phyloP scores from a whole-genome alignment of 83 land plant genomes.

The Diphasiastrum complanatum region DNA sequence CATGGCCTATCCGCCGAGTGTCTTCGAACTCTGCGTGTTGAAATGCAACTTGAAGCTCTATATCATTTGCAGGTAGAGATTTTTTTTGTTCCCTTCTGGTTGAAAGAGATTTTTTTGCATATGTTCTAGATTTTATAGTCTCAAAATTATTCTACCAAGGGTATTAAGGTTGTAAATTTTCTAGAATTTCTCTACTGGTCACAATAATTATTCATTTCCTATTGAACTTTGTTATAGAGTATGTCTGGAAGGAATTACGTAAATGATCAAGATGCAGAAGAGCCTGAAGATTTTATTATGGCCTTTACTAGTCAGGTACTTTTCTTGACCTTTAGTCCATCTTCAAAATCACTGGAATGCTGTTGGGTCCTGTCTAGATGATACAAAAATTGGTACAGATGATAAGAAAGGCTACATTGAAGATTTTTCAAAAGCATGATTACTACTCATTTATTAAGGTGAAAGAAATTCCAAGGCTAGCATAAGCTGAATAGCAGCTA shows the following conservation, averaged over 20 bases:
- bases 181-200: background rate
- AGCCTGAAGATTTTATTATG: constrained; percentile 95
- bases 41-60: constrained; percentile 91
- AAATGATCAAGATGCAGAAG: constrained; percentile 97
- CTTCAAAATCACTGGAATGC: no score
- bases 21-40: constrained; percentile 83
- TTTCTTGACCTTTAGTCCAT: background rate
- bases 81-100: background rate
- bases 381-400: no score
- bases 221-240: constrained; percentile 26
- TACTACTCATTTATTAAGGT: no score
- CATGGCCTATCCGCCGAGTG: constrained; percentile 79
- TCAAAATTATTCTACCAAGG: no score
- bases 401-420: no score
- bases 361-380: no score
- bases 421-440: no score
- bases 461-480: no score
- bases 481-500: no score
- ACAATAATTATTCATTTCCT: background rate
- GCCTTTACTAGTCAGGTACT: constrained; percentile 86
- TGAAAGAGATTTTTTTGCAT: background rate
- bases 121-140: background rate
- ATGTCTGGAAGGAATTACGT: constrained; percentile 70
- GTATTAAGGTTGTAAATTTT: background rate
- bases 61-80: constrained; percentile 68